Evolutionary conservation across 192 early-diverging fungal genomes (phyloP).

Genomic region (Chytriomyces hyalinus): DNA sequence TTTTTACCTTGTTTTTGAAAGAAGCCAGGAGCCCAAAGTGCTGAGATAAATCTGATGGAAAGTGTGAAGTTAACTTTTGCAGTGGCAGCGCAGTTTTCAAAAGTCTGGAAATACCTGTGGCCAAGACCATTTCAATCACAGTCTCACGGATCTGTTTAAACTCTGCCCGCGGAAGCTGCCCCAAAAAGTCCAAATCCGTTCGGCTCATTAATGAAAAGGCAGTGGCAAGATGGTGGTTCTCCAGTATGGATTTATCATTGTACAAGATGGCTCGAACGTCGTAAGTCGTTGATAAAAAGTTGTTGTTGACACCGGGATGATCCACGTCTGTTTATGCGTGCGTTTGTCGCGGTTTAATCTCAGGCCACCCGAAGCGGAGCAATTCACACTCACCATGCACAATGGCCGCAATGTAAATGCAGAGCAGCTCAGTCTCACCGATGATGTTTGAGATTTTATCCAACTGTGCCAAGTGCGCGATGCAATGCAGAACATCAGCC

Average conservation of each 20-base stretch:
- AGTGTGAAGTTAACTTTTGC: neutral
- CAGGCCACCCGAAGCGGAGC: too few species aligned
- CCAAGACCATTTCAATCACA: slow-evolving; percentile 63
- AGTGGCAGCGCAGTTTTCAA: slow-evolving; percentile 48
- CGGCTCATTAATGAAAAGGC: slow-evolving; percentile 46
- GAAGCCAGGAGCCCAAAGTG: slow-evolving; percentile 55
- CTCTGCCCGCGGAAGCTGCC: slow-evolving; percentile 41
- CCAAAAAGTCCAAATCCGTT: slow-evolving; percentile 52
- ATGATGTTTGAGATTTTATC: slow-evolving; percentile 32
- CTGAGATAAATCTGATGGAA: slow-evolving; percentile 47
- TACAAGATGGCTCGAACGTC: slow-evolving; percentile 57
- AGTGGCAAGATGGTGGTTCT: slow-evolving; percentile 58
- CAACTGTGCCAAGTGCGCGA: slow-evolving; percentile 43
- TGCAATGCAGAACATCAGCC: slow-evolving; percentile 60
- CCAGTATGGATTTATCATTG: slow-evolving; percentile 62
- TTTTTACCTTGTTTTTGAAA: slow-evolving; percentile 59
- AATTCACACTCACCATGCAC: slow-evolving; percentile 50
- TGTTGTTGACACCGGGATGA: slow-evolving; percentile 64
- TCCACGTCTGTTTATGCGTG: slow-evolving; percentile 49
- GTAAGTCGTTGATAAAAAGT: slow-evolving; percentile 50
- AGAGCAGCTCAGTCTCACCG: slow-evolving; percentile 55
- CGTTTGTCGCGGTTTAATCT: too few species aligned
- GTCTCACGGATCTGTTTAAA: slow-evolving; percentile 44
- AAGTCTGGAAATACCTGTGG: slow-evolving; percentile 47
- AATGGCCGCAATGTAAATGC: slow-evolving; percentile 57